Evolutionary conservation across 345 rosid genomes (phyloP), one percentile per base, ranked within the genome.

Genomic region (Balakata baccata): DNA sequence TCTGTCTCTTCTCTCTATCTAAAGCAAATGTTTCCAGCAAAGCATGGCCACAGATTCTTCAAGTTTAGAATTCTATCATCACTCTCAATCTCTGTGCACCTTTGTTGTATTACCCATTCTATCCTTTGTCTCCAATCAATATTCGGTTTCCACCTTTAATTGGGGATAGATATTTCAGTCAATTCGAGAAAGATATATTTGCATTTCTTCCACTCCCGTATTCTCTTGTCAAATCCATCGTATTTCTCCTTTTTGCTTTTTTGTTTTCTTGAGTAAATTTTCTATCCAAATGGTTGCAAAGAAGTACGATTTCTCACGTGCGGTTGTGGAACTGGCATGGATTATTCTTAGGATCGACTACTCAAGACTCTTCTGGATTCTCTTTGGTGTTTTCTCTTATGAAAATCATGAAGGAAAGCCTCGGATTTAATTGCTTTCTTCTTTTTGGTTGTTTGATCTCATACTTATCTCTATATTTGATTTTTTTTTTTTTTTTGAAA

Each of bases 351-450:
- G 81, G 71, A 70, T 81, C 64, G 81, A 79, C 59, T 76, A 79
- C 70, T 83, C 80, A 6, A 74, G 80, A 46, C 83, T 81, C 3
- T 81, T 71, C 58, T 77, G 82, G 83, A 51, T 78, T 18, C 80
- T 78, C 41, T 78, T 75, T 75, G 67, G 84, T 68, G 79, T 77
- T 8, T 81, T 83, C 75, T 83, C 81, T 4, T 75, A 67, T 47
- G 89, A 83, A 75, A 83, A 83, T 57, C 86, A 79, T 64, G 82
- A 79, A 22, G 85, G 84, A 68, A 78, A 79, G 69, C 80, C 81
- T 6, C 71, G 76, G 72, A 85, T 85, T 58, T 81, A 4, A 4
- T n/a, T 54, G 18, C 37, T 20, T 6, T 13, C 50, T 43, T 20
- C 5, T 14, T 7, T 1, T 29, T 29, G 2, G 1, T 29, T 62